Conservation (phyloP, 2,329 filamentous ascomycete species). For the Aureobasidium zeae region DNA sequence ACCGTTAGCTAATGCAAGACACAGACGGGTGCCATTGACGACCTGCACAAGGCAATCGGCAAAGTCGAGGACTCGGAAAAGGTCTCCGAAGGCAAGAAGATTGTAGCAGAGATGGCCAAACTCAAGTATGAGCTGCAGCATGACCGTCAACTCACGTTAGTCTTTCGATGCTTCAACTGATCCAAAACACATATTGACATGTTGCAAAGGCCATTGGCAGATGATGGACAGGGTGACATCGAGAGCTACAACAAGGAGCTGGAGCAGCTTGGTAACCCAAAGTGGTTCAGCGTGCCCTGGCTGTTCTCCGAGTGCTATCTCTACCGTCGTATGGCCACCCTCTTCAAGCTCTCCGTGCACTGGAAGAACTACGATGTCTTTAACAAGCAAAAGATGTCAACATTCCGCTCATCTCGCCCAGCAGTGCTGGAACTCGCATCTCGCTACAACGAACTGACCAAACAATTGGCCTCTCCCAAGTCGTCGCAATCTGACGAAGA, state of each 20-base stretch:
- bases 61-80: constrained; percentile 53
- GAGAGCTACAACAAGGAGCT: constrained; percentile 79
- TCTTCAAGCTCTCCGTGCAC: constrained; percentile 65
- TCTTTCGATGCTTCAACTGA: not conserved
- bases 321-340: constrained; percentile 72
- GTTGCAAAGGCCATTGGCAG: constrained; percentile 56
- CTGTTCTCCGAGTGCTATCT: constrained; percentile 91
- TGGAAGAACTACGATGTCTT: constrained; percentile 93
- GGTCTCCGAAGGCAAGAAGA: constrained; percentile 71
- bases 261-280: constrained; percentile 58
- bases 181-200: not conserved
- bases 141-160: constrained; percentile 66
- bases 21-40: constrained; percentile 86
- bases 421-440: constrained; percentile 73
- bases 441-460: constrained; percentile 66
- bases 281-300: constrained; percentile 82
- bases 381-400: constrained; percentile 77
- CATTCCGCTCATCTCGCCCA: constrained; percentile 82
- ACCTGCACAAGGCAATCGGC: constrained; percentile 69
- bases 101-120: constrained; percentile 66
- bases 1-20: no score
- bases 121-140: constrained; percentile 96
- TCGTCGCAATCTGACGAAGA: constrained; percentile 41
- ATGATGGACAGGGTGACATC: constrained; percentile 71
- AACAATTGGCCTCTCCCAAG: constrained; percentile 51